phyloP scores from a whole-genome alignment of 1,284 basidiomycete genomes.

The Retiboletus fuscus region DNA sequence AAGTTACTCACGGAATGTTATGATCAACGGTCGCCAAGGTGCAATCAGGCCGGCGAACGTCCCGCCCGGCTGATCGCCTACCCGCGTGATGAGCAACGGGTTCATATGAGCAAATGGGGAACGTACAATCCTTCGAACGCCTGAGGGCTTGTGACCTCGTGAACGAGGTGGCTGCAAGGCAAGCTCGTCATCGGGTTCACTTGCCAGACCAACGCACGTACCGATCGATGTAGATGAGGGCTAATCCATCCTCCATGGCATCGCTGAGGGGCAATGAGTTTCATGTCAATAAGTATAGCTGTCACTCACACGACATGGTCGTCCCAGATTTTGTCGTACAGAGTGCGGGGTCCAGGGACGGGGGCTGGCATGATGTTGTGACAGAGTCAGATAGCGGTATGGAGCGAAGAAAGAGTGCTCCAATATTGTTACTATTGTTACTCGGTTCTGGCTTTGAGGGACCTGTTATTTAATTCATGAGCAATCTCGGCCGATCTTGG shows the following conservation, averaged over 20 bases:
- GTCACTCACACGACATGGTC: conserved; percentile 88
- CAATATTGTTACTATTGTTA: background rate
- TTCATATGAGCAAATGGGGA: conserved; percentile 5
- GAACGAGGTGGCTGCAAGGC: conserved; percentile 83
- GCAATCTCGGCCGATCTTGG: conserved; percentile 38
- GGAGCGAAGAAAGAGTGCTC: conserved; percentile 5
- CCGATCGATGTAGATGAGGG: conserved; percentile 94
- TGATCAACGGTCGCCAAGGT: conserved; percentile 96
- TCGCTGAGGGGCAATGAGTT: conserved; percentile 60
- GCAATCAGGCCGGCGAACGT: conserved; percentile 91
- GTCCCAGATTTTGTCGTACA: conserved; percentile 97
- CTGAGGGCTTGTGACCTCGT: conserved; percentile 96
- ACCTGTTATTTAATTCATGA: conserved; percentile 10
- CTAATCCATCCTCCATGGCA: conserved; percentile 83
- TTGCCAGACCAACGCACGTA: conserved; percentile 48
- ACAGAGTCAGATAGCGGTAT: conserved; percentile 13
- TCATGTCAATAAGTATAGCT: conserved; percentile 16
- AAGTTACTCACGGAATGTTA: conserved; percentile 87
- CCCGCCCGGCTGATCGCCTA: conserved; percentile 83
- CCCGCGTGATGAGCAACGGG: conserved; percentile 29
- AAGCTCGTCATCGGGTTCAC: conserved; percentile 12
- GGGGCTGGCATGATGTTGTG: conserved; percentile 66
- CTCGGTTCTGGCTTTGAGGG: conserved; percentile 8
- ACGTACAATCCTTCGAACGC: conserved; percentile 93
- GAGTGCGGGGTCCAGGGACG: conserved; percentile 75